Percentiles rank a stretch among this genome's conserved stretches.
Evolutionary conservation across 164 flowering plant species (phyloP).

Genomic region (Liquidambar formosana): DNA sequence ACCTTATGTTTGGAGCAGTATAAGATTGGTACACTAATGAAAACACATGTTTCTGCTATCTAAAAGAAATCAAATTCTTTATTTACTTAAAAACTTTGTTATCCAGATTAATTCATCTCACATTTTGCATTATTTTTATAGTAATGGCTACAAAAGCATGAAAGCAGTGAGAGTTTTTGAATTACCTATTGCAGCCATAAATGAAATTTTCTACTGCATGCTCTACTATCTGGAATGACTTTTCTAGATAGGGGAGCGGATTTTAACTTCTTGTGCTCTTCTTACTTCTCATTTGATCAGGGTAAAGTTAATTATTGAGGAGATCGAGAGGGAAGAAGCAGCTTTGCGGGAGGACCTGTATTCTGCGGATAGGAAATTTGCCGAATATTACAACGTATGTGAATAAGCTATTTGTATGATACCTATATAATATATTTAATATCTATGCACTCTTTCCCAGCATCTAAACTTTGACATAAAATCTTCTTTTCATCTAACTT

Average conservation of each 20-base stretch:
- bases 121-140: no score
- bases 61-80: no score
- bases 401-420: neutral
- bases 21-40: no score
- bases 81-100: no score
- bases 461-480: neutral
- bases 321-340: slow-evolving; percentile 90
- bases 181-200: neutral
- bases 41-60: no score
- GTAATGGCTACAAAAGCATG: no score
- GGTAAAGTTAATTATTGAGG: slow-evolving; percentile 87
- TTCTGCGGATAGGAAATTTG: slow-evolving; percentile 91
- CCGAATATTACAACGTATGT: slow-evolving; percentile 89
- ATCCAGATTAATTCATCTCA: no score
- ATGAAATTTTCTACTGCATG: neutral
- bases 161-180: neutral
- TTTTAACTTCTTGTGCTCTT: neutral
- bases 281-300: slow-evolving; percentile 29
- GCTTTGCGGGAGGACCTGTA: slow-evolving; percentile 81
- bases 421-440: no score
- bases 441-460: neutral
- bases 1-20: no score
- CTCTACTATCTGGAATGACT: no score
- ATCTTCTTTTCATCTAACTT: neutral
- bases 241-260: no score